Conservation (phyloP, 2,329 filamentous ascomycete species). For the Venturia effusa region DNA sequence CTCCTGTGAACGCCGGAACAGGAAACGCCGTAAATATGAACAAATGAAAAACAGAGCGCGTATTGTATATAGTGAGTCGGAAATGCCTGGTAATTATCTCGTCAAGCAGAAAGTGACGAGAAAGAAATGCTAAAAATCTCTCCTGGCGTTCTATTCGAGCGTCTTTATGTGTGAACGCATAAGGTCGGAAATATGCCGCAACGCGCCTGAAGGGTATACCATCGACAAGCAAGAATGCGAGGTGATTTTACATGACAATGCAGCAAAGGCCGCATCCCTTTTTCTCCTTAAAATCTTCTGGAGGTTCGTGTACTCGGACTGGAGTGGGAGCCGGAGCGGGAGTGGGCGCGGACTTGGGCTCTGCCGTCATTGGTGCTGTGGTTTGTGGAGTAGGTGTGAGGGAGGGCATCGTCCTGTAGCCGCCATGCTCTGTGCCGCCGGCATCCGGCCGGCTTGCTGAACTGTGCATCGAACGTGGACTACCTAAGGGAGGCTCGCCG, state of each 20-base stretch:
- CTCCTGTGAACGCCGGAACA: slow-evolving; percentile 20
- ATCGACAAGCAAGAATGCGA: not conserved
- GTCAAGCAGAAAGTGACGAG: not conserved
- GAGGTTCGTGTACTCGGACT: slow-evolving; percentile 43
- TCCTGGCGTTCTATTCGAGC: not conserved
- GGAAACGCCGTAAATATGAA: slow-evolving; percentile 2
- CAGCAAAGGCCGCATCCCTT: slow-evolving; percentile 59
- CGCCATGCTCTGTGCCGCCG: slow-evolving; percentile 29
- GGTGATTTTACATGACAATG: slow-evolving; percentile 53
- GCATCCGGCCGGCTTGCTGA: slow-evolving; percentile 25
- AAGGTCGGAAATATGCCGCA: not conserved
- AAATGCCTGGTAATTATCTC: not conserved
- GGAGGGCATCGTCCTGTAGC: slow-evolving; percentile 40
- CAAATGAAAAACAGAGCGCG: not conserved
- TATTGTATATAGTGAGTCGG: not conserved
- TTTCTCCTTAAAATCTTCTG: slow-evolving; percentile 43
- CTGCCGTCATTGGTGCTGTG: slow-evolving; percentile 2
- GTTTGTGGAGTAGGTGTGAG: slow-evolving; percentile 18
- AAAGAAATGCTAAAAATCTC: not conserved
- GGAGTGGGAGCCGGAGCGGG: slow-evolving; percentile 36
- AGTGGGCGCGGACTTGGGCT: slow-evolving; percentile 19
- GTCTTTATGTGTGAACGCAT: not conserved
- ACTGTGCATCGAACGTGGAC: slow-evolving; percentile 11
- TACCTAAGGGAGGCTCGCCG: not conserved
- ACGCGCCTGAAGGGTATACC: not conserved